Evolutionary conservation across 495 filamentous ascomycete genomes (phyloP), one percentile per base, ranked within the genome.

Genomic region (Neohortaea acidophila): DNA sequence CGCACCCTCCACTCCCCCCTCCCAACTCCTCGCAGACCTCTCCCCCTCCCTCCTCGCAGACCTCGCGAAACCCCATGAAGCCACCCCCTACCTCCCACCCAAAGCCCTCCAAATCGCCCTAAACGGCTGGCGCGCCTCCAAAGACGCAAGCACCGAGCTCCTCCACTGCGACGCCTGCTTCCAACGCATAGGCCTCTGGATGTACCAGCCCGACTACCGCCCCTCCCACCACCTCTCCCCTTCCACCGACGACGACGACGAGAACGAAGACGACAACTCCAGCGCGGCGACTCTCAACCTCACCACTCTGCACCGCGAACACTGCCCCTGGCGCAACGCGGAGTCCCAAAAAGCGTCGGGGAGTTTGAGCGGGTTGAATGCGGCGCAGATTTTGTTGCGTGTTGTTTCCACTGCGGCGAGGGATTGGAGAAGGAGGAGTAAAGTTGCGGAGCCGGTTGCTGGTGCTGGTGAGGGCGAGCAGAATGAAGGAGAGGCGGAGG

Each of bases 121-220:
- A 11, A 77, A 84, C 38, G 89, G 89, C 41, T 97, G 89, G 91
- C 71, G 80, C 46, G 72, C 72, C 29, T 69, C 78, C 18, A 63
- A 60, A 12, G 75, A 82, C 52, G 67, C 68, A 21, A 66, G 70
- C 14, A 67, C 74, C 40, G 67, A 76, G 2, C 60, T 84, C n/a
- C 75, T 76, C 12, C 74, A 71, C 0, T 97, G 89, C 55, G 62
- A 70, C 33, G 79, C 79, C 25, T 97, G 89, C 53, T 84, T 94
- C 50, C 74, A 86, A 43, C 74, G 84, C 5, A 65, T 96, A 0
- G 89, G 91, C 0, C 68, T 97, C 5, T 97, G 89, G 89, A 75
- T 97, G 60, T 97, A 92, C 62, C 81, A 75, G 26, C 44, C 41
- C 1, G 43, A 33, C 31, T 40, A 47, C 24, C 12, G 38, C 28